phyloP scores from a whole-genome alignment of 2,329 filamentous ascomycete genomes.

The Penicillium nordicum region DNA sequence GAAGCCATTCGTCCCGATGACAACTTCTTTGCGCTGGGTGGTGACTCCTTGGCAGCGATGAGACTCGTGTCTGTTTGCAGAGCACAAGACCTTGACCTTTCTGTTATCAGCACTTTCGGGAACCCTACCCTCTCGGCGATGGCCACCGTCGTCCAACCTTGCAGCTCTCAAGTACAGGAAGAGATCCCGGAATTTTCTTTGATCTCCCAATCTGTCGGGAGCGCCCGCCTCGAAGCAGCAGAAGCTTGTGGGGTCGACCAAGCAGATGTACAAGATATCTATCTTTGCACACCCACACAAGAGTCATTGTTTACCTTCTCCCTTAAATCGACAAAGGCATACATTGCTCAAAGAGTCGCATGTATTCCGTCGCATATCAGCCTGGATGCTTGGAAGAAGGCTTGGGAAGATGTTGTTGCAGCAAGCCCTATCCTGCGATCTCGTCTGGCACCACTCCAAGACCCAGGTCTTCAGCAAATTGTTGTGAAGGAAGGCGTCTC shows the following conservation, averaged over 20 bases:
- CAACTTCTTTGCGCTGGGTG: conserved; percentile 39
- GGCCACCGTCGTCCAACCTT: conserved; percentile 37
- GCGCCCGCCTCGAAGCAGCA: conserved; percentile 38
- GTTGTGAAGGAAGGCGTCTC: conserved; percentile 31
- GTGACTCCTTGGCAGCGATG: conserved; percentile 37
- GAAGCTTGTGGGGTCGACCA: conserved; percentile 30
- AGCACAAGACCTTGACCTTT: conserved; percentile 30
- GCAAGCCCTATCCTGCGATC: conserved; percentile 47
- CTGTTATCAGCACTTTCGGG: conserved; percentile 36
- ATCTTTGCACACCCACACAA: conserved; percentile 42
- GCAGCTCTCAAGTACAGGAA: conserved; percentile 24
- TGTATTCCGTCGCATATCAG: conserved; percentile 36
- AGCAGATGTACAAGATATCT: conserved; percentile 39
- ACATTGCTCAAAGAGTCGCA: conserved; percentile 45
- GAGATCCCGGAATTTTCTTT: conserved; percentile 30
- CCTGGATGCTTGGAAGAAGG: conserved; percentile 39
- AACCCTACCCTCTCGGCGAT: conserved; percentile 40
- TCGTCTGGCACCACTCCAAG: conserved; percentile 39
- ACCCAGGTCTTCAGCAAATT: conserved; percentile 36
- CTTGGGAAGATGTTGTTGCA: conserved; percentile 44
- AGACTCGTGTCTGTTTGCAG: conserved; percentile 33
- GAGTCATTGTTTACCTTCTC: conserved; percentile 47
- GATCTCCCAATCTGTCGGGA: conserved; percentile 33
- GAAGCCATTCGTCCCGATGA: conserved; percentile 36
- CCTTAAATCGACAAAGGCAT: conserved; percentile 43